A percentile compares a stretch with the other conserved stretches of the same genome.
Conservation (phyloP, 495 filamentous ascomycete species). For the Apodospora peruviana region DNA sequence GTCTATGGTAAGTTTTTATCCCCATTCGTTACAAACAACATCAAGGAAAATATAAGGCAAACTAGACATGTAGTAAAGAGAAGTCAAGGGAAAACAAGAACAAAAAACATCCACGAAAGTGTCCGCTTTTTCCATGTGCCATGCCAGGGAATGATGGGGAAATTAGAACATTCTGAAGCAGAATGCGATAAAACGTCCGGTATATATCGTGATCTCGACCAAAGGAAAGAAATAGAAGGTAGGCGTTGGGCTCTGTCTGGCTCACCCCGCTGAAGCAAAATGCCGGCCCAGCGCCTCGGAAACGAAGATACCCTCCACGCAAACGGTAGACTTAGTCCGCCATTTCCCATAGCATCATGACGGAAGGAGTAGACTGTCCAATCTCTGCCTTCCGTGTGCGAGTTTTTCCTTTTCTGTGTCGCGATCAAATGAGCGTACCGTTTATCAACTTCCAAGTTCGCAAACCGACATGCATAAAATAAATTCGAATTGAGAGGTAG, state of each 20-base stretch:
- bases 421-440: constrained; percentile 16
- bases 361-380: constrained; percentile 16
- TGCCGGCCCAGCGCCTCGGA: constrained; percentile 23
- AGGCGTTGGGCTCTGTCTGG: neutral
- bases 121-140: neutral
- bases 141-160: neutral
- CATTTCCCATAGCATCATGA: constrained; percentile 25
- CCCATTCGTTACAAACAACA: constrained; percentile 32
- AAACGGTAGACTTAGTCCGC: constrained; percentile 14
- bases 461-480: constrained; percentile 3
- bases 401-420: constrained; percentile 18
- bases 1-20: constrained; percentile 26
- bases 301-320: constrained; percentile 8
- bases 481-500: too few species aligned
- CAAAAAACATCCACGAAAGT: neutral
- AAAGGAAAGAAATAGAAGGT: neutral
- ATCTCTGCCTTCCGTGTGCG: constrained; percentile 15
- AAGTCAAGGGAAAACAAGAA: constrained; percentile 1
- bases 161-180: neutral
- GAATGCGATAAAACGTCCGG: neutral
- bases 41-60: constrained; percentile 24
- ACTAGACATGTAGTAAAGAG: constrained; percentile 8
- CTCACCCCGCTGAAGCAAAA: constrained; percentile 3
- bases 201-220: neutral
- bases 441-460: constrained; percentile 8